Percentiles rank a stretch among this genome's conserved stretches.
Evolutionary conservation across 306 rosid genomes (phyloP).

Genomic region (Quercus dentata): DNA sequence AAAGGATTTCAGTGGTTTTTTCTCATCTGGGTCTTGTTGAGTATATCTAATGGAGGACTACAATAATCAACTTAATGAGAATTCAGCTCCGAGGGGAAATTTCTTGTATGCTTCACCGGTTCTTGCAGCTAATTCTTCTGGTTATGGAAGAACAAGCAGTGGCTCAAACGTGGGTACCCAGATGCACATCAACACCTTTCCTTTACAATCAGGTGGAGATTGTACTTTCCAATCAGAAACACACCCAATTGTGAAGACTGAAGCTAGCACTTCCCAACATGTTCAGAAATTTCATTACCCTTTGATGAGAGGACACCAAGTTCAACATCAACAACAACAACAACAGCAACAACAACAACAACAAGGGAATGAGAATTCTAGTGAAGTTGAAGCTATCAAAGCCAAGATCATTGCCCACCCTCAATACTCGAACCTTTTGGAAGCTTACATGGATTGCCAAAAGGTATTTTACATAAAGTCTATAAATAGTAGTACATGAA

Average conservation of each 20-base stretch:
- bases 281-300: constrained; percentile 60
- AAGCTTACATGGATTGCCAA: constrained; percentile 97
- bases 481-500: background rate
- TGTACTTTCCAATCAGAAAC: constrained; percentile 38
- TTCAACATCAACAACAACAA: constrained; percentile 33
- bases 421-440: constrained; percentile 76
- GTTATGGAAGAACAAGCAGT: constrained; percentile 42
- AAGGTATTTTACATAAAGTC: constrained; percentile 43
- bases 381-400: constrained; percentile 73
- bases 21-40: constrained; percentile 2
- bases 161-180: constrained; percentile 19
- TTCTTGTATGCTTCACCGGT: constrained; percentile 58
- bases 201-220: constrained; percentile 65
- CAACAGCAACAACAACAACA: constrained; percentile 23
- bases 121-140: constrained; percentile 26
- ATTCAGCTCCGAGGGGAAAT: constrained; percentile 53
- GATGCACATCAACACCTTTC: constrained; percentile 47
- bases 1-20: background rate
- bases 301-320: constrained; percentile 40
- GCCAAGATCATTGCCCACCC: constrained; percentile 94
- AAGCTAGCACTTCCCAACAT: constrained; percentile 56
- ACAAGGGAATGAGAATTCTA: constrained; percentile 31
- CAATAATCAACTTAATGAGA: constrained; percentile 57
- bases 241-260: constrained; percentile 56
- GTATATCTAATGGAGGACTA: constrained; percentile 54